phyloP scores from a whole-genome alignment of 2,329 filamentous ascomycete species.

The Calonectria fujianensis region DNA sequence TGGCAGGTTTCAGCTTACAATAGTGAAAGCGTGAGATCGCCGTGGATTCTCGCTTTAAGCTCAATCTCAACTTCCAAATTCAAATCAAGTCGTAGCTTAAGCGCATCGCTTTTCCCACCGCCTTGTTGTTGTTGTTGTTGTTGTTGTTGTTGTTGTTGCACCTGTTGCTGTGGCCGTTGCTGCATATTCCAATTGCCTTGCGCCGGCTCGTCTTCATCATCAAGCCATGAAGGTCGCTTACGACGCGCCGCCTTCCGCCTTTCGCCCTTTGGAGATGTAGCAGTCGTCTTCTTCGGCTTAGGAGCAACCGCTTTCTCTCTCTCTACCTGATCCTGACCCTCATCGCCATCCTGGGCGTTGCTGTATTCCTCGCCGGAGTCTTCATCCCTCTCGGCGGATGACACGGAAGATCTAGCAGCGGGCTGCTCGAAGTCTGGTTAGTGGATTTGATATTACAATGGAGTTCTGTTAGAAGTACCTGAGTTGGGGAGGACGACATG shows the following conservation, averaged over 20 bases:
- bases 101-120: slow-evolving; percentile 53
- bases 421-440: neutral
- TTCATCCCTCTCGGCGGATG: neutral
- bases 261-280: slow-evolving; percentile 26
- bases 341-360: neutral
- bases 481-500: slow-evolving; percentile 9
- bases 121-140: slow-evolving; percentile 37
- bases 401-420: neutral
- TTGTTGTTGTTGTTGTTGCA: slow-evolving; percentile 41
- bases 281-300: slow-evolving; percentile 40
- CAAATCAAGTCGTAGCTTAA: slow-evolving; percentile 84
- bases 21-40: slow-evolving; percentile 86
- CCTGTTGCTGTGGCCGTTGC: slow-evolving; percentile 46
- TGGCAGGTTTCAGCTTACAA: slow-evolving; percentile 64
- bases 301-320: slow-evolving; percentile 13
- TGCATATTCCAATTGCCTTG: slow-evolving; percentile 45
- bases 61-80: slow-evolving; percentile 90
- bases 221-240: slow-evolving; percentile 46
- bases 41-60: slow-evolving; percentile 89
- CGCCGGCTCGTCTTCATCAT: slow-evolving; percentile 46
- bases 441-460: neutral
- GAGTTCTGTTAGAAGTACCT: neutral
- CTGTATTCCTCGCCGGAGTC: neutral
- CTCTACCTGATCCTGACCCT: slow-evolving; percentile 4
- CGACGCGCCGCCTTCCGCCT: slow-evolving; percentile 48